A percentile compares a stretch with the other conserved stretches of the same genome.
Evolutionary conservation across 1,139 yeast species (phyloP).

Genomic region (Candida neerlandica): DNA sequence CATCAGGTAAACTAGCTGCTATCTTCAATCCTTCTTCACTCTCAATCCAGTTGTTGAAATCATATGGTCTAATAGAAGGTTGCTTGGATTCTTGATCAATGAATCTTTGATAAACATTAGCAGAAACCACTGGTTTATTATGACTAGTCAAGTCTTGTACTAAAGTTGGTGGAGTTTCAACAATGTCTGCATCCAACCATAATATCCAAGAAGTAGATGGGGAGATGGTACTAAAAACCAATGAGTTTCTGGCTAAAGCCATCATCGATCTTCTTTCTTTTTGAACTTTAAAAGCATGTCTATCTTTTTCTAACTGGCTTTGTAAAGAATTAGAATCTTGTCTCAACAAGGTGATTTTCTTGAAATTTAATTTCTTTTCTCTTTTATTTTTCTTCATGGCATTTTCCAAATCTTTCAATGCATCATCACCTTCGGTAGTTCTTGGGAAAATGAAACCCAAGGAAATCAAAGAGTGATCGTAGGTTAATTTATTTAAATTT

Average conservation of each 20-base stretch:
- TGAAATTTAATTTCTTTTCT: slow-evolving; percentile 64
- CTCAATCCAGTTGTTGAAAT: slow-evolving; percentile 95
- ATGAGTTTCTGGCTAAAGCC: slow-evolving; percentile 93
- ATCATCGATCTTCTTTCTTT: slow-evolving; percentile 85
- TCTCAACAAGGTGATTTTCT: slow-evolving; percentile 81
- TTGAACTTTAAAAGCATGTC: slow-evolving; percentile 73
- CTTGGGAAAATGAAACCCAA: slow-evolving; percentile 92
- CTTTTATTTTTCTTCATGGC: slow-evolving; percentile 64
- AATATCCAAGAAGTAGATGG: slow-evolving; percentile 93
- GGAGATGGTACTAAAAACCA: slow-evolving; percentile 84
- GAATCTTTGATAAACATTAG: slow-evolving; percentile 89
- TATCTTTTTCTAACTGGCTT: slow-evolving; percentile 73
- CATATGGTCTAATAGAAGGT: slow-evolving; percentile 81
- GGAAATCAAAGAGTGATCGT: slow-evolving; percentile 83
- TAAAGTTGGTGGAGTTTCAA: slow-evolving; percentile 80
- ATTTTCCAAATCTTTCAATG: slow-evolving; percentile 66
- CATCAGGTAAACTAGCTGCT: slow-evolving; percentile 73
- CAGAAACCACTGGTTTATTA: slow-evolving; percentile 83
- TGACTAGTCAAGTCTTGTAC: slow-evolving; percentile 88
- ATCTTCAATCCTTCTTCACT: slow-evolving; percentile 80
- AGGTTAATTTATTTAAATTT: slow-evolving; percentile 68
- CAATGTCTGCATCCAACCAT: slow-evolving; percentile 94
- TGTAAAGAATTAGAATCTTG: slow-evolving; percentile 82
- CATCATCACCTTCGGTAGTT: slow-evolving; percentile 74
- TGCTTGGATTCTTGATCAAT: slow-evolving; percentile 57